Base-by-base conservation (phyloP, 257 asterid genomes). In the Paulownia fortunei region DNA sequence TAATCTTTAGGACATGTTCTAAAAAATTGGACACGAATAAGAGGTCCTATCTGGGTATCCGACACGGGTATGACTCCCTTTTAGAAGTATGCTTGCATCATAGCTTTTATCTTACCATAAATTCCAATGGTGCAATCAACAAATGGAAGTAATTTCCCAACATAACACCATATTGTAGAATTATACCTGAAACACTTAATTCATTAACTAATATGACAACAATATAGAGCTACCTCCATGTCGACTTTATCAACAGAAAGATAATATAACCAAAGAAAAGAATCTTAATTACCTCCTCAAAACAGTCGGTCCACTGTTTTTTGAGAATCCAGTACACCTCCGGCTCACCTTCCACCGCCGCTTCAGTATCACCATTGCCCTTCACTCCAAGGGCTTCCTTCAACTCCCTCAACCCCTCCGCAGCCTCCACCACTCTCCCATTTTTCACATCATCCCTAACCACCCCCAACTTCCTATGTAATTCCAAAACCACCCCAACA, bases 401-500 rank as follows among this genome's bases (percentile, higher is more conserved):
- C 82, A 93, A 80, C 73, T 88, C 97, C 79, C 79, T 80, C 83
- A 92, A 60, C 72, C 85, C 85, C 82, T 84, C 90, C 5, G 95
- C 97, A 8, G 98, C 92, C 80, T 88, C 90, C 76, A 88, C 85
- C 78, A 93, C 86, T 51, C 85, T 86, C 76, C 96, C 97, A 67
- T 58, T 76, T 19, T 77, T 79, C 21, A 90, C 18, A 64, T 83
- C 87, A 55, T 88, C 86, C 84, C 83, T 85, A 75, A 90, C 89
- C 80, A 76, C 82, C 78, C 75, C 79, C 69, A 93, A 64, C 44
- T 78, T 84, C 12, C 70, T 84, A 79, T 84, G 86, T 49, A 89
- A 52, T 51, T 92, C 96, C 93, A 89, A 80, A 77, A 93, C 80
- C 37, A 89, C 82, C 70, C 84, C 89, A 16, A 95, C 56, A 39